Percentiles rank a stretch among this genome's conserved stretches.
Evolutionary conservation across 2,329 filamentous ascomycete species (phyloP).

Genomic region (Monosporascus ibericus): DNA sequence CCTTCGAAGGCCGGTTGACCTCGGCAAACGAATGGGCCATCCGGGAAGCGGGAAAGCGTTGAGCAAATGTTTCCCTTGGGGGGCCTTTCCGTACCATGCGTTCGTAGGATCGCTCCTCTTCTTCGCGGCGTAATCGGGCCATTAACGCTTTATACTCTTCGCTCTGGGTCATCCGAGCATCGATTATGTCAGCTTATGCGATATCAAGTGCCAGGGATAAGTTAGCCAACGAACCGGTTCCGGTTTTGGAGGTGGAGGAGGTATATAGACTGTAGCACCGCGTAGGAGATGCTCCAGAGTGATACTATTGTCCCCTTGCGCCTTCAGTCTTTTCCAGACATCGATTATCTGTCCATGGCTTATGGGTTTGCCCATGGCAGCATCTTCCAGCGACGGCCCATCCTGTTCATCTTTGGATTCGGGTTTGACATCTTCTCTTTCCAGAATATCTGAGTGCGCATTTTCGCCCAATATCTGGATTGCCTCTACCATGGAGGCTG

Average conservation of each 20-base stretch:
- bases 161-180: conserved; percentile 42
- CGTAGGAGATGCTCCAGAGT: conserved; percentile 66
- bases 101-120: conserved; percentile 77
- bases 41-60: conserved; percentile 49
- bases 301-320: conserved; percentile 25
- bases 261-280: conserved; percentile 65
- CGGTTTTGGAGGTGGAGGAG: conserved; percentile 74
- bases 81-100: conserved; percentile 64
- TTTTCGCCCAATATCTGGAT: conserved; percentile 34
- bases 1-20: conserved; percentile 41
- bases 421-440: conserved; percentile 10
- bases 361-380: conserved; percentile 59
- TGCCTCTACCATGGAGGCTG: conserved; percentile 58
- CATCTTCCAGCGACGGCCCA: conserved; percentile 45
- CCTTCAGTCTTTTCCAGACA: conserved; percentile 49
- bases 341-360: conserved; percentile 64
- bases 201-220: conserved; percentile 1
- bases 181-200: conserved; percentile 2
- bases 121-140: conserved; percentile 73
- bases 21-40: conserved; percentile 50
- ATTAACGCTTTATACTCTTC: conserved; percentile 83
- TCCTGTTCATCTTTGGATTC: conserved; percentile 6
- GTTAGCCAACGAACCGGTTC: conserved; percentile 55
- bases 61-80: conserved; percentile 50
- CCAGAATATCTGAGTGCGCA: not conserved